Base-by-base conservation (phyloP, 345 rosid species). In the Brassica incana region DNA sequence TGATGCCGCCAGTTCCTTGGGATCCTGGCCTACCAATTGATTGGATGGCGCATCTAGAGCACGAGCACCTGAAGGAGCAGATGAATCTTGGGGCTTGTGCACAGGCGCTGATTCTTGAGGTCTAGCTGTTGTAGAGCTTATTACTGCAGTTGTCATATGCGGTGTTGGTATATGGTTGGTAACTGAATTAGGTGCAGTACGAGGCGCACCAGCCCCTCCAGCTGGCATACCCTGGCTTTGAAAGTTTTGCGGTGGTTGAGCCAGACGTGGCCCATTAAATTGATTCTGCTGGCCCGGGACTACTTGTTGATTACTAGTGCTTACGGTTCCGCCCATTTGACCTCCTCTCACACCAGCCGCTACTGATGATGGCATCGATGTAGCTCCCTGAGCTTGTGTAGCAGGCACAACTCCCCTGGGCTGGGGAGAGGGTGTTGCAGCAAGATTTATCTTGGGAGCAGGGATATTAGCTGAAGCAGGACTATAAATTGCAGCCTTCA, bases 401-500 rank as follows among this genome's bases (percentile, higher is more conserved):
- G 79, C 84, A 81, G 92, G 80, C 56, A 83, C 62, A 71, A 76
- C 85, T 56, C 77, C 79, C 75, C 77, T 87, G 16, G 89, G 78
- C 76, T 86, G 91, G 20, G 93, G 84, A 69, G 93, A 80, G 48
- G 98, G 92, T 58, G 88, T 82, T 52, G 94, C 89, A 15, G 95
- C 95, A 76, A 95, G 90, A 77, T 91, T 95, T 76, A 95, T 91
- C 79, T 91, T 86, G 14, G 99, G 99, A 82, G 98, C 92, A 23
- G 99, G 99, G 79, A 93, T 95, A 84, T 71, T 91, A 68, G 97
- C 92, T 10, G 99, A 89, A 75, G 95, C 93, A 83, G 94, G 90
- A 79, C 98, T 79, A 77, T 85, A 85, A 5, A 95, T 83, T 74
- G 99, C 99, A 56, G 97, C 97, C 77, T 90, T 93, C 72, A 93